Evolutionary conservation across 805 yeast species (phyloP), one percentile per base, ranked within the genome.

Genomic region (Pichia insulana): DNA sequence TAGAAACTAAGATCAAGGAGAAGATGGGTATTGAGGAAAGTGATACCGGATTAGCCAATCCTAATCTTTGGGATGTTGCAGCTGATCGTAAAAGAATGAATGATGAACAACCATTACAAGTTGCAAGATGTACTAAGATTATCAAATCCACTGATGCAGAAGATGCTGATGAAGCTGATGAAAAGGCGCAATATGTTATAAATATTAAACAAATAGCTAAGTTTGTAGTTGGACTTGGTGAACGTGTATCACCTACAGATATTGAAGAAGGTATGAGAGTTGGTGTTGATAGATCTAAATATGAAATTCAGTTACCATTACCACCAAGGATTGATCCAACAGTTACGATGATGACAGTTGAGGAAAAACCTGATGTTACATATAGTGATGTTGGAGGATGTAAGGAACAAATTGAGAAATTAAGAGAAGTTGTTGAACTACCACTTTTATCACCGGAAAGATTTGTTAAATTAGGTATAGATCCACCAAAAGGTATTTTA

Each of bases 291-390:
- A 79, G 98, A 64, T 88, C 85, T 57, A 90, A 90, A 65, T 92
- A 92, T 66, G 95, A 89, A 63, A 94, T 92, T 59, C 96, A 90
- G 71, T 72, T 92, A 56, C 98, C 99, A 26, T 72, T 92, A 51
- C 99, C 99, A 10, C 98, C 99, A 43, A 74, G 95, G 58, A 92
- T 92, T 60, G 99, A 92, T 63, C 97, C 99, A 12, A 76, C 88
- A 32, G 99, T 92, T 42, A 92, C 98, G 7, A 92, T 92, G 98
- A 92, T 92, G 99, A 90, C 97, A 2, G 99, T 92, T 37, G 99
- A 92, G 65, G 99, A 92, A 67, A 92, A 92, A 64, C 99, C 98
- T 12, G 98, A 92, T 65, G 97, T 92, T 31, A 92, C 99, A 2
- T 92, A 92, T 64, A 85, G 94, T 48, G 99, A 92, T 62, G 89